A percentile compares a stretch with the other conserved stretches of the same genome.
phyloP scores from a whole-genome alignment of 495 filamentous ascomycete species.

The Elasticomyces elasticus region DNA sequence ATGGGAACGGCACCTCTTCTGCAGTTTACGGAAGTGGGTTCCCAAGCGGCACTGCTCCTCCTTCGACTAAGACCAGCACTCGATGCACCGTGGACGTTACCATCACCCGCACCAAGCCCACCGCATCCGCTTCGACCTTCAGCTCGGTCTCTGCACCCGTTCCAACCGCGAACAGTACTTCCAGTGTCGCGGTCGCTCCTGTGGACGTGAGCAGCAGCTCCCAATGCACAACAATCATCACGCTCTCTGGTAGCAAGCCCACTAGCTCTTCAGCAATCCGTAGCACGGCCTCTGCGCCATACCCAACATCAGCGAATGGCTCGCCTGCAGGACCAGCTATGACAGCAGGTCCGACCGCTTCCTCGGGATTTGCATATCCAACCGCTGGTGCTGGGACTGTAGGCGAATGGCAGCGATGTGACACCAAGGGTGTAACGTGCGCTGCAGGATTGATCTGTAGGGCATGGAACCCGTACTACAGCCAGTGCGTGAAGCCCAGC shows the following conservation, averaged over 20 bases:
- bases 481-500: background rate
- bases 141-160: background rate
- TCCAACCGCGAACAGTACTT: background rate
- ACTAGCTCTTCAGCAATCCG: background rate
- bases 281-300: background rate
- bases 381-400: background rate
- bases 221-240: background rate
- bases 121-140: background rate
- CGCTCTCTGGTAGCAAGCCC: background rate
- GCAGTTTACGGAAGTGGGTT: background rate
- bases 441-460: conserved; percentile 3
- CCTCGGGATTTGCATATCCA: background rate
- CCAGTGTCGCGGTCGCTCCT: background rate
- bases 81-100: background rate
- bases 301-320: background rate
- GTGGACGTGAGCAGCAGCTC: background rate
- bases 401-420: conserved; percentile 4
- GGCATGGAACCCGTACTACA: conserved; percentile 9
- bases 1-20: background rate
- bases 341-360: background rate
- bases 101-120: conserved; percentile 1
- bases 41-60: background rate
- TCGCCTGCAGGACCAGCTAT: background rate
- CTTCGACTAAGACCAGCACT: background rate
- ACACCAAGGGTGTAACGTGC: conserved; percentile 2